phyloP scores from a whole-genome alignment of 768 basidiomycete genomes.

The Phallus indusiatus region DNA sequence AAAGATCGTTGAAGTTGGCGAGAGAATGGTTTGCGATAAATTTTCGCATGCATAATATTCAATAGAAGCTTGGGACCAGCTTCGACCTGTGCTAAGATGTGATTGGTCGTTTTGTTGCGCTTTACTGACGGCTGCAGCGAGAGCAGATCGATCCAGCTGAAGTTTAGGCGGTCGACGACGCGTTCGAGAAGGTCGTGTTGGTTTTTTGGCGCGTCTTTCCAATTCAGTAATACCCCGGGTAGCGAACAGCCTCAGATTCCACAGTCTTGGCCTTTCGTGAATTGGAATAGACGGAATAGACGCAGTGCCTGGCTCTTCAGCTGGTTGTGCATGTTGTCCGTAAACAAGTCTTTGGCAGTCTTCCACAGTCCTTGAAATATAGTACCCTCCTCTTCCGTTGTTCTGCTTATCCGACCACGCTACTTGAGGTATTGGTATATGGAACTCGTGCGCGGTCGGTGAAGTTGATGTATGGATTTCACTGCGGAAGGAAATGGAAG shows the following conservation, averaged over 20 bases:
- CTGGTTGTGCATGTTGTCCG: background rate
- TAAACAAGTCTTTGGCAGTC: background rate
- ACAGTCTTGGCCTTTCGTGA: background rate
- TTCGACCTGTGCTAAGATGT: background rate
- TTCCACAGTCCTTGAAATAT: background rate
- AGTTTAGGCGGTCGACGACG: background rate
- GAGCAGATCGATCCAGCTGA: background rate
- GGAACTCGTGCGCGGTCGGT: background rate
- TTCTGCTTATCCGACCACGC: background rate
- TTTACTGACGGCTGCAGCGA: background rate
- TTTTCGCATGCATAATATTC: background rate
- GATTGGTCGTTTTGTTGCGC: background rate
- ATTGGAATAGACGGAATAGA: background rate
- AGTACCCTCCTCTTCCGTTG: background rate
- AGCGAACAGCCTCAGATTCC: background rate
- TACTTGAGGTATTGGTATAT: conserved; percentile 2
- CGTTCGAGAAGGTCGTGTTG: background rate
- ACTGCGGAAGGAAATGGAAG: background rate
- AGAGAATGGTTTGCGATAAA: background rate
- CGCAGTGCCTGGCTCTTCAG: background rate
- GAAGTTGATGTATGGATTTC: background rate
- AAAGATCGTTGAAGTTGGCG: background rate
- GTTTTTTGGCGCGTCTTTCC: background rate
- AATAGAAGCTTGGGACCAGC: no score
- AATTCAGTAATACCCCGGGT: background rate